Conservation (phyloP, 83 land plant genomes). For the Picea abies region DNA sequence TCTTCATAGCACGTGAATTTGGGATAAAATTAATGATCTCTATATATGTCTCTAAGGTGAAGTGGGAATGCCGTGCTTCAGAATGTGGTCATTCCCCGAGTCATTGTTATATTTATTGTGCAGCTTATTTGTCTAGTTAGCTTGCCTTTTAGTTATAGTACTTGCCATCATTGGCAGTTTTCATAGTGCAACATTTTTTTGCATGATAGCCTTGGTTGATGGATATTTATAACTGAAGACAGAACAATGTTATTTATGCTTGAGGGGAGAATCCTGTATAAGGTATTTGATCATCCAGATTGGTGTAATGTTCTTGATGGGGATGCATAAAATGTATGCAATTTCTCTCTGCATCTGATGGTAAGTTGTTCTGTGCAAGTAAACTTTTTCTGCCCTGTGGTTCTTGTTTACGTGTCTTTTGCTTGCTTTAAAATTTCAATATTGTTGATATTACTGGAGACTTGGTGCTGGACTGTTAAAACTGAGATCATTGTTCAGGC, state of each 20-base stretch:
- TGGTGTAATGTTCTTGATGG: neutral
- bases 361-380: neutral
- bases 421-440: neutral
- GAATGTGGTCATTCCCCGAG: neutral
- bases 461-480: neutral
- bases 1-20: neutral
- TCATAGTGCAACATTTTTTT: conserved; percentile 2
- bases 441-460: neutral
- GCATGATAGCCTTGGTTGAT: neutral
- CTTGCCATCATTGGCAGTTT: neutral
- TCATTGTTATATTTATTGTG: neutral
- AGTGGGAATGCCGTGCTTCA: neutral
- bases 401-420: neutral
- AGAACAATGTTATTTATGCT: too few relatives aligned
- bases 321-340: neutral
- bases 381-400: too few relatives aligned
- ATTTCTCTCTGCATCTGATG: neutral
- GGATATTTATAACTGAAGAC: neutral
- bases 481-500: neutral
- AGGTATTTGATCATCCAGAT: neutral
- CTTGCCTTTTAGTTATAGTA: conserved; percentile 7
- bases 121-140: conserved; percentile 1
- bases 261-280: neutral
- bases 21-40: conserved; percentile 1
- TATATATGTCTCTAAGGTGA: neutral